These are phyloP conservation scores for Avena eriantha DNA, from an alignment of 176 grass and related monocot species.

Conservation along the genomic window DNA sequence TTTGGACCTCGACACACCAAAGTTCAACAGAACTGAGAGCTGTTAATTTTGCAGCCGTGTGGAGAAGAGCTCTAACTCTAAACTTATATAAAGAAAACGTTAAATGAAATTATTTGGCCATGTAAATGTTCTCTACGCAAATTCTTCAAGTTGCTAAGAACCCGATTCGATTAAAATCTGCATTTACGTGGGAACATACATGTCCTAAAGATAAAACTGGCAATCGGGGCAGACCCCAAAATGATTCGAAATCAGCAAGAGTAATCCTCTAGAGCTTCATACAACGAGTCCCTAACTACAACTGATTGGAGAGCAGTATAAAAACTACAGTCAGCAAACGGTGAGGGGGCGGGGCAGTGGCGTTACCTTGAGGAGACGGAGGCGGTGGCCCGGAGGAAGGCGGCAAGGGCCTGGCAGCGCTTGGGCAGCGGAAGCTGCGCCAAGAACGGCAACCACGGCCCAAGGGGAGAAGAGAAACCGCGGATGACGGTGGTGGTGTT, in stretches of 20 bases:
- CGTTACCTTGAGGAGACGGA: slow-evolving; percentile 43
- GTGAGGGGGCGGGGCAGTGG: neutral
- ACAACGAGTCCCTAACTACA: neutral
- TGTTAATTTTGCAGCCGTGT: neutral
- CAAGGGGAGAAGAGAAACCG: slow-evolving; percentile 14
- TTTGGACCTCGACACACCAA: neutral
- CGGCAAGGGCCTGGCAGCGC: slow-evolving; percentile 46
- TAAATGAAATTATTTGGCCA: no score
- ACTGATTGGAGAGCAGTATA: neutral
- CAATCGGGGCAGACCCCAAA: neutral
- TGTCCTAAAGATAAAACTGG: neutral
- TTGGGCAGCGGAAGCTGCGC: slow-evolving; percentile 22
- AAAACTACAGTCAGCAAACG: slow-evolving; percentile 4
- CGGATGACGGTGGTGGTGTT: neutral
- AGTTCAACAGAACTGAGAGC: neutral
- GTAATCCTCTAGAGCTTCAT: neutral
- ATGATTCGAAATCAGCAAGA: neutral
- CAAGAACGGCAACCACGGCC: slow-evolving; percentile 18
- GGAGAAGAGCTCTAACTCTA: neutral
- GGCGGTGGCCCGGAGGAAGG: slow-evolving; percentile 50
- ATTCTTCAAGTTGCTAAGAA: neutral
- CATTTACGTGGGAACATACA: neutral
- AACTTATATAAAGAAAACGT: neutral
- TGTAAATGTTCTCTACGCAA: neutral
- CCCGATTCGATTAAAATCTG: neutral